A percentile compares a stretch with the other conserved stretches of the same genome.
Evolutionary conservation across 495 filamentous ascomycete genomes (phyloP).

Genomic region (Aspergillus conjunctus): DNA sequence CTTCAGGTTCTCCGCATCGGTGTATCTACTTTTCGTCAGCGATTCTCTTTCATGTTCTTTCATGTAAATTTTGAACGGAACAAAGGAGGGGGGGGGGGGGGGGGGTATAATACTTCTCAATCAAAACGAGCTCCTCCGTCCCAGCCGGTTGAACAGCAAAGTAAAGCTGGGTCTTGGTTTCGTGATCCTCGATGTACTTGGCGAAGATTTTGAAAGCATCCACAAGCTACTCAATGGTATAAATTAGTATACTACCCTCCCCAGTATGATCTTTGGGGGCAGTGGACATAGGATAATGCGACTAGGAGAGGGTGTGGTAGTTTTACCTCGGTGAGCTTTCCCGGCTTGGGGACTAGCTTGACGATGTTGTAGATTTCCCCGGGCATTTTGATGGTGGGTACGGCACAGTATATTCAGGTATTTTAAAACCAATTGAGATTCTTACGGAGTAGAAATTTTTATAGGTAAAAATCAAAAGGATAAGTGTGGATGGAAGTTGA

Average conservation of each 20-base stretch:
- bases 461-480: not conserved
- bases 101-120: slow-evolving; percentile 20
- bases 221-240: slow-evolving; percentile 8
- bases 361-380: slow-evolving; percentile 22
- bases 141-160: slow-evolving; percentile 19
- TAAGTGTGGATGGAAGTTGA: not conserved
- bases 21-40: slow-evolving; percentile 15
- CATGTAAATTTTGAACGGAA: not conserved
- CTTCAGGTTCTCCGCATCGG: slow-evolving; percentile 23
- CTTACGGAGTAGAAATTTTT: not conserved
- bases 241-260: not conserved
- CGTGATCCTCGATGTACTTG: slow-evolving; percentile 19
- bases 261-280: not conserved
- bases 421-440: not conserved
- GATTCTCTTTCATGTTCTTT: too few relatives aligned
- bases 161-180: slow-evolving; percentile 22
- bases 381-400: not conserved
- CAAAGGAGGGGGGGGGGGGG: not conserved
- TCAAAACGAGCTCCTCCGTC: slow-evolving; percentile 20
- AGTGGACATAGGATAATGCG: not conserved
- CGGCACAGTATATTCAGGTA: not conserved
- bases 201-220: slow-evolving; percentile 21
- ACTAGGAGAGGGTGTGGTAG: not conserved
- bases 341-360: slow-evolving; percentile 23
- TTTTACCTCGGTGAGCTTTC: slow-evolving; percentile 21